These are phyloP conservation scores for Nothophaeocryptopus gaeumannii DNA, from an alignment of 2,329 filamentous ascomycete species.

Conservation along the genomic window DNA sequence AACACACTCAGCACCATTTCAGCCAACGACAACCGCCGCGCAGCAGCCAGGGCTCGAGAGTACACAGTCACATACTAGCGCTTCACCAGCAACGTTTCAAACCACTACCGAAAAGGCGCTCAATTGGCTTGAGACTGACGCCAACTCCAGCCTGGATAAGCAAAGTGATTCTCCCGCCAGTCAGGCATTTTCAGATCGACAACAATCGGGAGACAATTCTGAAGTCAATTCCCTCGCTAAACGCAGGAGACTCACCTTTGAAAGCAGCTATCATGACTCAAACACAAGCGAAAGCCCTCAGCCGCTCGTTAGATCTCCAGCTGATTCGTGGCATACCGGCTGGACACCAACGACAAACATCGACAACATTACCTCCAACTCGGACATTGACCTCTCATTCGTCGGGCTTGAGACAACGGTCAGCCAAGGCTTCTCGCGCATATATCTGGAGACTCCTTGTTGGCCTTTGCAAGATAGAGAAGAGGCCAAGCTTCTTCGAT, in stretches of 20 bases:
- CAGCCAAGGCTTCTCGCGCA: constrained; percentile 25
- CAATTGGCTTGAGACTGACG: no score
- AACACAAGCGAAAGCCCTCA: constrained; percentile 11
- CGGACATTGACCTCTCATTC: constrained; percentile 14
- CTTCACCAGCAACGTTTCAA: background rate
- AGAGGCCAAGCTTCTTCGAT: constrained; percentile 33
- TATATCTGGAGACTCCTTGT: constrained; percentile 30
- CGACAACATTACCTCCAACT: constrained; percentile 9
- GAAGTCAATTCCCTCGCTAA: constrained; percentile 11
- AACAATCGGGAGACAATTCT: background rate
- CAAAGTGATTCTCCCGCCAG: constrained; percentile 3
- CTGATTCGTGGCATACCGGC: constrained; percentile 24
- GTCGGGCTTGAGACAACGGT: constrained; percentile 21
- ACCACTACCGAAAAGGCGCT: no score
- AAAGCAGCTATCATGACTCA: constrained; percentile 19
- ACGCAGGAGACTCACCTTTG: constrained; percentile 21
- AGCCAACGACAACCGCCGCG: background rate
- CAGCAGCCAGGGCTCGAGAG: background rate
- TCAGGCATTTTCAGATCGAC: constrained; percentile 7
- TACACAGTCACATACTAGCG: background rate
- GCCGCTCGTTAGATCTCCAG: constrained; percentile 11
- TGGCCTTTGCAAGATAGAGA: constrained; percentile 32
- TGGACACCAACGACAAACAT: constrained; percentile 21
- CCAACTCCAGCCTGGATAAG: no score
- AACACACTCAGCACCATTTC: constrained; percentile 1